Evolutionary conservation across 2,329 filamentous ascomycete species (phyloP).

Genomic region (Fusarium albidum): DNA sequence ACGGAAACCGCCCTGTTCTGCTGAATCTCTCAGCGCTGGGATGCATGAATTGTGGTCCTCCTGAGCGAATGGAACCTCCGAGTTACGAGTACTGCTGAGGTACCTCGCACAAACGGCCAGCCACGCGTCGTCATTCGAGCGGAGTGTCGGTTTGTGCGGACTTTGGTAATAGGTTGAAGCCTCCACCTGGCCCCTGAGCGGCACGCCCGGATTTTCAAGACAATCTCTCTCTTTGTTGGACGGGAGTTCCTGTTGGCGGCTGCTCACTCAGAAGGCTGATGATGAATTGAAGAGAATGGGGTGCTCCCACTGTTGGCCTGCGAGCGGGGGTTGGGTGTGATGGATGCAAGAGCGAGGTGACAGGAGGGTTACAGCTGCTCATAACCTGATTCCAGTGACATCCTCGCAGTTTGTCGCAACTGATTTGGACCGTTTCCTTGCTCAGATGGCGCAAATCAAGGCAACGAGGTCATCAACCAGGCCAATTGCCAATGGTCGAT

Average conservation of each 20-base stretch:
- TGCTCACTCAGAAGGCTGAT: constrained; percentile 12
- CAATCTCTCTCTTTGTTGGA: constrained; percentile 22
- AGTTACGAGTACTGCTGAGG: constrained; percentile 13
- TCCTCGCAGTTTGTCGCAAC: background rate
- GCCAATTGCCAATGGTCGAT: constrained; percentile 7
- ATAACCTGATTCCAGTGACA: background rate
- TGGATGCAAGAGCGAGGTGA: constrained; percentile 14
- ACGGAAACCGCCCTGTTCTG: constrained; percentile 23
- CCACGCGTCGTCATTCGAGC: constrained; percentile 36
- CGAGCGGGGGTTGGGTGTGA: constrained; percentile 5
- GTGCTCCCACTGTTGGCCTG: constrained; percentile 1
- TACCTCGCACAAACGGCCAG: constrained; percentile 19
- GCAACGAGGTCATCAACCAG: constrained; percentile 15
- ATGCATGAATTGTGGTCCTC: background rate
- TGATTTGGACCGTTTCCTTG: background rate
- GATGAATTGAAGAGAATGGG: constrained; percentile 1
- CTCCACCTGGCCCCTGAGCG: constrained; percentile 39
- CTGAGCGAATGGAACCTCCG: constrained; percentile 9
- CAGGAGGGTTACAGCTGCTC: constrained; percentile 15
- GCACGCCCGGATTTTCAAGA: constrained; percentile 37
- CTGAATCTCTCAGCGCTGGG: background rate
- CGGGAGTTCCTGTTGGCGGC: constrained; percentile 6
- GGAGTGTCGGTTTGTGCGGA: constrained; percentile 23
- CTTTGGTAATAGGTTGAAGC: constrained; percentile 11
- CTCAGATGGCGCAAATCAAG: constrained; percentile 12